Evolutionary conservation across 2,329 filamentous ascomycete species (phyloP), one percentile per base, ranked within the genome.

Genomic region (Aspergillus ibericus): DNA sequence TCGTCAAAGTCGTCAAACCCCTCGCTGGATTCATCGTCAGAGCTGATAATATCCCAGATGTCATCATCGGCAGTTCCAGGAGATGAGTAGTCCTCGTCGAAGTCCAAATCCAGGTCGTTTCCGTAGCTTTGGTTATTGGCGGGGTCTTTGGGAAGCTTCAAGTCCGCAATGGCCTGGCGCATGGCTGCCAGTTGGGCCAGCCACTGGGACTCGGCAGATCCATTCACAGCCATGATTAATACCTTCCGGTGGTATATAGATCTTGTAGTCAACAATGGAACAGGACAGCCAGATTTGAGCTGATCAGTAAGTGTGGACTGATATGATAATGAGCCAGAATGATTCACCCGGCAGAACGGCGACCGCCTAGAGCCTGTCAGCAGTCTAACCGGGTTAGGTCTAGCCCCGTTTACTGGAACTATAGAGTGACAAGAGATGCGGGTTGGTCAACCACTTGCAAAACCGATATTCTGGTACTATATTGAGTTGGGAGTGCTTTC

Each of bases 31-130:
- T 84, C 81, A 56, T 88, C 88, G 18, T 86, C 85, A 22, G 89
- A 88, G 59, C 88, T 92, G 69, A 96, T 91, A 59, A 96, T 87
- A 72, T 97, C 93, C 93, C 93, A 97, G 9, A 97, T 53, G 20
- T 53, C 88, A 75, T 97, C 92, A 59, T 93, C 90, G 5, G 85
- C 85, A 16, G 84, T 73, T 44, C 84, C 85, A 5, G 85, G 85
- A 4, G 80, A 83, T 3, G 82, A 83, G 20, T 84, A 77, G 48
- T 85, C 82, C 8, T 91, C 86, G 61, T 90, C 87, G 52, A 88
- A 77, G 44, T 88, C 81, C 35, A 88, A 76, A 29, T 79, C 75
- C 20, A 79, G 62, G 55, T 87, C 82, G 12, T 83, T 78, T 16
- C 81, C 84, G 67, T 87, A 86, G 44, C 62, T 61, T 32, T 66